A percentile compares a stretch with the other conserved stretches of the same genome.
These are phyloP conservation scores for Sphagnum contortum DNA, from an alignment of 225 moss, liverwort and hornwort genomes.

Conservation along the genomic window DNA sequence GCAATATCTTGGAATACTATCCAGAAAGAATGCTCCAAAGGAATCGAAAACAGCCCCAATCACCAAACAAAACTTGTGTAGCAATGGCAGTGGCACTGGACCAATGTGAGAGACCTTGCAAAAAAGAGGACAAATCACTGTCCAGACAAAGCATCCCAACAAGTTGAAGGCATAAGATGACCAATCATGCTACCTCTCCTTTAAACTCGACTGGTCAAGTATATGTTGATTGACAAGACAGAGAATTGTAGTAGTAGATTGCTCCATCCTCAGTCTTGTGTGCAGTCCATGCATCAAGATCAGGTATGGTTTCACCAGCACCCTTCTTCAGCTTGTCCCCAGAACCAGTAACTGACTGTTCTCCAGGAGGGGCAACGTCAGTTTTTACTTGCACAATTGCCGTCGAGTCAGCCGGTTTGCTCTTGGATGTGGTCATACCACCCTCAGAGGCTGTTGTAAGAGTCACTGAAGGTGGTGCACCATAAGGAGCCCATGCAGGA, in stretches of 20 bases:
- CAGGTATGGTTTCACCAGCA: constrained; percentile 16
- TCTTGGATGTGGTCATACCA: constrained; percentile 14
- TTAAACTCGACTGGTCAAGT: constrained; percentile 68
- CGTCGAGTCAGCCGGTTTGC: constrained; percentile 9
- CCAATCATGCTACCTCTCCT: constrained; percentile 69
- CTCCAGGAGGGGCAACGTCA: constrained; percentile 11
- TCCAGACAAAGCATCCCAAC: constrained; percentile 17
- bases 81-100: neutral
- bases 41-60: neutral
- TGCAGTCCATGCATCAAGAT: constrained; percentile 73
- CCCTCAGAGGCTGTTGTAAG: constrained; percentile 12
- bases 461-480: constrained; percentile 20
- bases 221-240: constrained; percentile 71
- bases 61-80: neutral
- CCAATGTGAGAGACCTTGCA: constrained; percentile 10
- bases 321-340: constrained; percentile 9
- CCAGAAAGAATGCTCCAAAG: neutral
- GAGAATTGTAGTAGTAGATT: constrained; percentile 75
- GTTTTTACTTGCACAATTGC: constrained; percentile 5
- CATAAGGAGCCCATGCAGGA: constrained; percentile 36
- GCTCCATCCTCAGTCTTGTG: constrained; percentile 83
- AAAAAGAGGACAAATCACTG: constrained; percentile 32
- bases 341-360: constrained; percentile 7
- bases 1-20: neutral
- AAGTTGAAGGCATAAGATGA: constrained; percentile 23